Conservation (phyloP, 1,284 basidiomycete species). For the Moesziomyces parantarcticus region DNA sequence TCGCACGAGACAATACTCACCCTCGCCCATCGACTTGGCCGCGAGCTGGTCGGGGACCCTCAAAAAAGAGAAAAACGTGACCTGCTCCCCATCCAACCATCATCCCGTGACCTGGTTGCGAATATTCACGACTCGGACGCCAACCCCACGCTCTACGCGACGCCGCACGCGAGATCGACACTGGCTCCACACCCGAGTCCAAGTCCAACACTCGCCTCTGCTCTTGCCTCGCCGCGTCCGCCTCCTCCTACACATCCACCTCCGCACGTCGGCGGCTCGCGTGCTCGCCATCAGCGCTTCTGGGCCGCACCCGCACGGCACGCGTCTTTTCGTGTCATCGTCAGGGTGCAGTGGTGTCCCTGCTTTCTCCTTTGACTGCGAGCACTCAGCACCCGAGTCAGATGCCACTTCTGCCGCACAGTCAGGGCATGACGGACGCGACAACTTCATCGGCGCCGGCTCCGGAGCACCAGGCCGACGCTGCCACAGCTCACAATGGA, state of each 20-base stretch:
- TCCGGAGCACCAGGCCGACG: background rate
- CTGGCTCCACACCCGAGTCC: conserved; percentile 1
- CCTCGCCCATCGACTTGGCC: background rate
- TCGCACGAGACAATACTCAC: background rate
- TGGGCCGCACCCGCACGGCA: background rate
- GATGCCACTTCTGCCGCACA: background rate
- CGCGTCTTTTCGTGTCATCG: background rate
- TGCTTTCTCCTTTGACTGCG: no score
- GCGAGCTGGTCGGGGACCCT: no score
- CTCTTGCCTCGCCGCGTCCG: background rate
- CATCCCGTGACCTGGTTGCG: conserved; percentile 46
- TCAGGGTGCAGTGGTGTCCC: background rate
- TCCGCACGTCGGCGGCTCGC: no score
- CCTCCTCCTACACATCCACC: background rate
- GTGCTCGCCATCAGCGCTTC: background rate
- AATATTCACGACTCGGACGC: conserved; percentile 18
- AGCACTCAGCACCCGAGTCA: background rate
- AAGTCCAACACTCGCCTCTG: conserved; percentile 25
- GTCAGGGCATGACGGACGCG: background rate
- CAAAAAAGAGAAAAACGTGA: conserved; percentile 32
- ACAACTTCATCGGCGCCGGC: background rate
- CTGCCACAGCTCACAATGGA: background rate
- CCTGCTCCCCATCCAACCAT: conserved; percentile 45
- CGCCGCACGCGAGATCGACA: conserved; percentile 14
- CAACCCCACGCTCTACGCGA: conserved; percentile 24